These are phyloP conservation scores for Geum urbanum DNA, from an alignment of 306 rosid genomes.

Conservation along the genomic window DNA sequence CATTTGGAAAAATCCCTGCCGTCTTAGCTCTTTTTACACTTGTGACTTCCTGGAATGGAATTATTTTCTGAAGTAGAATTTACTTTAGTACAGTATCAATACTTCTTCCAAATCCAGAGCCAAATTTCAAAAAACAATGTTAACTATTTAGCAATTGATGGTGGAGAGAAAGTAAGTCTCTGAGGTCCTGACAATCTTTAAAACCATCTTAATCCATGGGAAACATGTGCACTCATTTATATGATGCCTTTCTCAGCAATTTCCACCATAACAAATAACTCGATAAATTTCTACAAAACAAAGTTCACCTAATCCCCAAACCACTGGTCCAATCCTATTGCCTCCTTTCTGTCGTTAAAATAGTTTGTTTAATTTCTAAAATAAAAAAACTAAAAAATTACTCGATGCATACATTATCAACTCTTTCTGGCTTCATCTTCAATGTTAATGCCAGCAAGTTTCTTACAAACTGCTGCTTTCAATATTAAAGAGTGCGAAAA, in stretches of 20 bases:
- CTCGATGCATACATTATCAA: background rate
- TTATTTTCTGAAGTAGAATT: slow-evolving; percentile 63
- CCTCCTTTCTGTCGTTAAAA: background rate
- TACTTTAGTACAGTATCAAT: background rate
- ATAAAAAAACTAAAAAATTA: background rate
- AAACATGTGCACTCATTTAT: background rate
- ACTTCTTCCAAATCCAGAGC: background rate
- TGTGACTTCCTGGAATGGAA: slow-evolving; percentile 75
- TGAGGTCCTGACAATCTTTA: background rate
- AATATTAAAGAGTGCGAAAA: background rate
- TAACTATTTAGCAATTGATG: background rate
- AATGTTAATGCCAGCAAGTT: background rate
- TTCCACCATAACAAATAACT: background rate
- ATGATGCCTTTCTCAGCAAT: background rate
- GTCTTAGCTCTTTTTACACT: slow-evolving; percentile 83
- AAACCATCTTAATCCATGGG: background rate
- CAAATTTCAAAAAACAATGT: background rate
- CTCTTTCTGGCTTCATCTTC: background rate
- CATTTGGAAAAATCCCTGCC: slow-evolving; percentile 94
- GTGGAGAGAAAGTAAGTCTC: background rate
- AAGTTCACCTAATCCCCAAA: background rate
- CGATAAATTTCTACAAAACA: slow-evolving; percentile 1
- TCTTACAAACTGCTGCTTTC: background rate
- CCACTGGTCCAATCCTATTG: background rate
- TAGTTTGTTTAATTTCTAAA: background rate